phyloP scores from a whole-genome alignment of 2,329 filamentous ascomycete species.

The Neofusicoccum kwambonambiense region DNA sequence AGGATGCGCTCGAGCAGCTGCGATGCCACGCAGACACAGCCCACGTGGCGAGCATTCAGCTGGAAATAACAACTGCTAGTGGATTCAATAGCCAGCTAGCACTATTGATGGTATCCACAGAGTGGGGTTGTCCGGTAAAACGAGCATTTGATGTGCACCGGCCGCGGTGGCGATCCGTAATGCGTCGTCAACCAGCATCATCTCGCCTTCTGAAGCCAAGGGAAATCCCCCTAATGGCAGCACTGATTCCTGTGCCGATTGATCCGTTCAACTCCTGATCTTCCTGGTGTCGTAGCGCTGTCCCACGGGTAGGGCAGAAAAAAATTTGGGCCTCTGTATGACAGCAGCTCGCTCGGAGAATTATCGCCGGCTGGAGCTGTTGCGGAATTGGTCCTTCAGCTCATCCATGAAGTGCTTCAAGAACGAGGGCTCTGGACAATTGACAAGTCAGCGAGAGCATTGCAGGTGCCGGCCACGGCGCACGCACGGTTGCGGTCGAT shows the following conservation, averaged over 20 bases:
- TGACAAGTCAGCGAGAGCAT: neutral
- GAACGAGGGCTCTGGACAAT: conserved; percentile 33
- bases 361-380: neutral
- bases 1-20: no score
- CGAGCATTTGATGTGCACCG: neutral
- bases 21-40: no score
- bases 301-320: neutral
- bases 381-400: conserved; percentile 46
- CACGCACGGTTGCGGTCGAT: conserved; percentile 41
- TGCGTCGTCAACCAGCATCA: conserved; percentile 1
- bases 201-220: conserved; percentile 14
- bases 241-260: neutral
- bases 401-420: conserved; percentile 55
- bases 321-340: neutral
- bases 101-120: no score
- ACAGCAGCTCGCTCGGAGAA: no score
- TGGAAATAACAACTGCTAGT: no score
- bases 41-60: no score
- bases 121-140: no score
- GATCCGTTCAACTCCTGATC: neutral
- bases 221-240: conserved; percentile 5
- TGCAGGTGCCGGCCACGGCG: conserved; percentile 25
- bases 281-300: neutral
- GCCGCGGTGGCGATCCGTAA: neutral
- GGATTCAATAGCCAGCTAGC: no score